Evolutionary conservation across 2,329 filamentous ascomycete genomes (phyloP), one percentile per base, ranked within the genome.

Genomic region (Microascus cirrosus): DNA sequence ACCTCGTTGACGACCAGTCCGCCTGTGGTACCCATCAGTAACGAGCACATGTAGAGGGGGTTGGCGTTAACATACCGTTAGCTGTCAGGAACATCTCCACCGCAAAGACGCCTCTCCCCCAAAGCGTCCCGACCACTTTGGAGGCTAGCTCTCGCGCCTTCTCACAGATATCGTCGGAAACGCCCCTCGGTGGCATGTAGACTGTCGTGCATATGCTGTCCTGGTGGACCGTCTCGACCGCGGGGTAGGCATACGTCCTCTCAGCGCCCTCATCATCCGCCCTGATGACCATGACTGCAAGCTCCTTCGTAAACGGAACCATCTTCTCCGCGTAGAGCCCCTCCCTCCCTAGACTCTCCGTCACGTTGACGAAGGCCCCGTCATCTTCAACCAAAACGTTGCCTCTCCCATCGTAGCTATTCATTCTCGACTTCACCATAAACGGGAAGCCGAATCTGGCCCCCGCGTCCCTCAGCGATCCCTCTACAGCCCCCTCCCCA

Each of bases 191-290:
- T 2, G 94, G 94, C 56, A 87, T 86, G 68, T 92, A 96, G 2
- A 93, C 90, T 62, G 92, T 85, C 65, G 95, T 94, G 81, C 94
- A 97, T 65, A 99, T 91, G 67, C 85, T 94, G 71, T 97, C 89
- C 71, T 96, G 90, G 65, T 99, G 94, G 34, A 97, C 82, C 1
- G 93, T 97, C 75, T 99, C 94, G 1, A 96, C 92, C 0, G 87
- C 87, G 0, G 94, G 92, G 68, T 94, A 97, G 4, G 92, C 83
- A 35, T 91, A 75, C 13, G 81, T 70, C 15, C 69, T 69, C 15
- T 72, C 72, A 1, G 79, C 79, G 2, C 75, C 69, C 52, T 76
- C 73, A 63, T 95, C 85, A 67, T 92, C 88, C 0, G 89, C 95
- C 67, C 95, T 89, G 59, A 97, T 84, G 10, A 96, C 93, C 85